These are phyloP conservation scores for Conticribra weissflogii DNA, from an alignment of 108 stramenopile species.

Conservation along the genomic window DNA sequence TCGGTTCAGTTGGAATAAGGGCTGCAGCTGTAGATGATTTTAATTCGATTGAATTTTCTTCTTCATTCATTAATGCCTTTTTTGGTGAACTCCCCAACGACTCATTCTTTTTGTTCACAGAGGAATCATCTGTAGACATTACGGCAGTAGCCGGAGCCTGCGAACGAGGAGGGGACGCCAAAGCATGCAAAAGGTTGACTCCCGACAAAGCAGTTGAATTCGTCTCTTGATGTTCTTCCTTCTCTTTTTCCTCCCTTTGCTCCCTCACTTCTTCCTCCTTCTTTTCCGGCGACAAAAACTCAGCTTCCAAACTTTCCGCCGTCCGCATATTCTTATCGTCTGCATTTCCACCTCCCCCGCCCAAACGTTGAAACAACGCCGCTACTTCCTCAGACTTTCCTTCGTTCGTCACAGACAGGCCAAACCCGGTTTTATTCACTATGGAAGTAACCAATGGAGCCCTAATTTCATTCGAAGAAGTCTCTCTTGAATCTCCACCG, in stretches of 20 bases:
- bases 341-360: neutral
- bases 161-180: neutral
- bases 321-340: slow-evolving; percentile 1
- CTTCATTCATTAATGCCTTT: neutral
- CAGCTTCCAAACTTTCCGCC: slow-evolving; percentile 28
- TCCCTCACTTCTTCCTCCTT: neutral
- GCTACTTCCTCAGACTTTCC: neutral
- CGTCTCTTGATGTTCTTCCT: slow-evolving; percentile 1
- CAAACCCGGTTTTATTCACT: slow-evolving; percentile 30
- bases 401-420: no score
- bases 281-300: slow-evolving; percentile 11
- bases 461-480: slow-evolving; percentile 19
- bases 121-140: no score
- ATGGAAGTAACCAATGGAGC: slow-evolving; percentile 32
- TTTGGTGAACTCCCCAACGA: no score
- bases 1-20: neutral
- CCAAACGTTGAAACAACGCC: neutral
- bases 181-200: neutral
- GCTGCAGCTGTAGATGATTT: neutral
- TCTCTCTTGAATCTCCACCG: neutral
- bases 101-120: no score
- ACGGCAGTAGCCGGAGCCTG: neutral
- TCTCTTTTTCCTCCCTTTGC: neutral
- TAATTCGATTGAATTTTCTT: neutral
- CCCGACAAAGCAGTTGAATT: neutral